Percentiles rank a stretch among this genome's conserved stretches.
These are phyloP conservation scores for Camellia granthamiana DNA, from an alignment of 148 eudicot species.

Conservation along the genomic window DNA sequence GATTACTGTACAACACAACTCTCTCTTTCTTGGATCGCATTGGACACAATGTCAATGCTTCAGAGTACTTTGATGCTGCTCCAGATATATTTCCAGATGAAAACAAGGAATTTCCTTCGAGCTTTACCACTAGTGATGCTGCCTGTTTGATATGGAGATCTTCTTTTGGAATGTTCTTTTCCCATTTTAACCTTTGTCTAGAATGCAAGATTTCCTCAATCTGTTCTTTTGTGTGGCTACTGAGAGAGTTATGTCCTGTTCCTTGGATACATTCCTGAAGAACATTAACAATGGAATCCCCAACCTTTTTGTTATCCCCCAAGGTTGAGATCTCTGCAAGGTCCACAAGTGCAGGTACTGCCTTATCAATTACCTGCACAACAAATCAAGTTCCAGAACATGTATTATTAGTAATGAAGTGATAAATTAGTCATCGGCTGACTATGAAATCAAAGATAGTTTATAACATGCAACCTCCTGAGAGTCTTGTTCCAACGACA, in stretches of 20 bases:
- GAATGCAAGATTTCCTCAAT: constrained; percentile 70
- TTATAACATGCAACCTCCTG: no score
- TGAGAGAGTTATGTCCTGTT: constrained; percentile 52
- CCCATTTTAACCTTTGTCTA: constrained; percentile 70
- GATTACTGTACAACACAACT: constrained; percentile 82
- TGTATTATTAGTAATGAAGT: not conserved
- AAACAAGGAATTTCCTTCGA: constrained; percentile 91
- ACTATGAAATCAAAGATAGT: not conserved
- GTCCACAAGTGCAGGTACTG: constrained; percentile 76
- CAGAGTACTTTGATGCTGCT: constrained; percentile 88
- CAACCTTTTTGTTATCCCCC: constrained; percentile 90
- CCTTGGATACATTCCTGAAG: constrained; percentile 79
- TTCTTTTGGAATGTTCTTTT: constrained; percentile 89
- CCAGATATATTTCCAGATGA: constrained; percentile 89
- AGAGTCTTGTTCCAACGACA: no score
- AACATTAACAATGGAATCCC: constrained; percentile 74
- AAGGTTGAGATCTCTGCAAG: constrained; percentile 78
- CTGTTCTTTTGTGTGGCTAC: constrained; percentile 51
- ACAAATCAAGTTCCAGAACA: not conserved
- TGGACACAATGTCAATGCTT: constrained; percentile 87
- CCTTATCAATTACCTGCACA: constrained; percentile 78
- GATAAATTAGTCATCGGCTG: not conserved
- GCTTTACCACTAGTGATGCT: constrained; percentile 88
- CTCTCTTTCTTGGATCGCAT: constrained; percentile 88
- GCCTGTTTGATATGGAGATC: constrained; percentile 97